Conservation (phyloP, 176 grass and related monocot genomes). For the Alopecurus myosuroides region DNA sequence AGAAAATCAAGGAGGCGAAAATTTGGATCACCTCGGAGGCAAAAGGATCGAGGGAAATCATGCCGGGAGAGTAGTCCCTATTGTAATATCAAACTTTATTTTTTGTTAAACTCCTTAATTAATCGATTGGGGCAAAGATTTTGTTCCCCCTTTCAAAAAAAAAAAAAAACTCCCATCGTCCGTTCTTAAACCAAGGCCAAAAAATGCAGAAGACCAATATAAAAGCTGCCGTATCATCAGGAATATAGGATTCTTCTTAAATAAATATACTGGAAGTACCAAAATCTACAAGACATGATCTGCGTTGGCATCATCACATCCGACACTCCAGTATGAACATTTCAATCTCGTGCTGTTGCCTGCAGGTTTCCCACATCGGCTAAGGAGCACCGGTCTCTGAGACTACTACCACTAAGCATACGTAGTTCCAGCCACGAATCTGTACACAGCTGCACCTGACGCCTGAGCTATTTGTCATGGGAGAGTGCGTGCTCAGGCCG, state of each 20-base stretch:
- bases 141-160: too few species aligned
- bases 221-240: too few species aligned
- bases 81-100: too few species aligned
- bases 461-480: conserved; percentile 50
- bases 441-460: not conserved
- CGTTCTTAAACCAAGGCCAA: not conserved
- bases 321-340: not conserved
- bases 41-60: too few species aligned
- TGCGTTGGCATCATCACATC: not conserved
- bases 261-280: not conserved
- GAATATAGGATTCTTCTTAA: not conserved
- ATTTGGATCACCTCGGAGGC: too few species aligned
- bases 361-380: conserved; percentile 23
- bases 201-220: not conserved
- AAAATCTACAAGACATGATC: not conserved
- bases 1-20: too few species aligned
- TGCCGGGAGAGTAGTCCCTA: too few species aligned
- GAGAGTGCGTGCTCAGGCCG: conserved; percentile 73
- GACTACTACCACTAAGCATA: not conserved
- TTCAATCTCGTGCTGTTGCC: conserved; percentile 4
- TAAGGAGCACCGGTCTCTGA: conserved; percentile 3
- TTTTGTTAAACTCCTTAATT: too few species aligned
- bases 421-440: not conserved
- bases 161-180: too few species aligned
- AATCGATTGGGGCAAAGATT: too few species aligned